Conservation (phyloP, 495 filamentous ascomycete species). For the Mycothermus thermophilus region DNA sequence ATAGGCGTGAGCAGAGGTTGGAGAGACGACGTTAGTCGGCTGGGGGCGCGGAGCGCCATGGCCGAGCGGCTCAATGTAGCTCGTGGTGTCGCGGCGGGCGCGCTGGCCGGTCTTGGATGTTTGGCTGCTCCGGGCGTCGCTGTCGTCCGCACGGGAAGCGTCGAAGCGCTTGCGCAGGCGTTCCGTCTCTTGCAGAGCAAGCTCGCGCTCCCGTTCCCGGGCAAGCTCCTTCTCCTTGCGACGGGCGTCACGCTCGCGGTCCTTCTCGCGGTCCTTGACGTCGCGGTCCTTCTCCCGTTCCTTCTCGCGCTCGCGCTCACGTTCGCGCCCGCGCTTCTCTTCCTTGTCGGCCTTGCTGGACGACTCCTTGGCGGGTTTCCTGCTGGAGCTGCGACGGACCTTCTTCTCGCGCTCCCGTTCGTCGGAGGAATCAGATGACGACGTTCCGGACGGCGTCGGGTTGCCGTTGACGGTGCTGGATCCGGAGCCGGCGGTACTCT, state of each 20-base stretch:
- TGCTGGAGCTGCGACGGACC: slow-evolving; percentile 15
- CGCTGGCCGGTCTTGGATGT: slow-evolving; percentile 10
- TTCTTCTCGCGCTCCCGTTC: no score
- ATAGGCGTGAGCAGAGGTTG: slow-evolving; percentile 7
- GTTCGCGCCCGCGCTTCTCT: slow-evolving; percentile 6
- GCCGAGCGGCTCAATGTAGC: slow-evolving; percentile 25
- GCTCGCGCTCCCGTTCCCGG: slow-evolving; percentile 4
- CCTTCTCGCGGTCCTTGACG: slow-evolving; percentile 3
- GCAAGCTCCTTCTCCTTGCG: slow-evolving; percentile 12
- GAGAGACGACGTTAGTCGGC: slow-evolving; percentile 5
- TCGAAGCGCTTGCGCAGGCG: slow-evolving; percentile 19
- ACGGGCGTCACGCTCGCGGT: slow-evolving; percentile 9
- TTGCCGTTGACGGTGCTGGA: neutral
- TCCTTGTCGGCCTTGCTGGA: slow-evolving; percentile 12
- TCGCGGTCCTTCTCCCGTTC: slow-evolving; percentile 10
- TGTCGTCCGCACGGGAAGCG: slow-evolving; percentile 14
- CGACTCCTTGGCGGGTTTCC: slow-evolving; percentile 11
- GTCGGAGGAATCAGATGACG: slow-evolving; percentile 12
- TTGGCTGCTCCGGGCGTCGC: slow-evolving; percentile 19
- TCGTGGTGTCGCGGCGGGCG: slow-evolving; percentile 16
- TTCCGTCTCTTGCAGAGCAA: slow-evolving; percentile 10
- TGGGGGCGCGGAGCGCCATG: slow-evolving; percentile 16
- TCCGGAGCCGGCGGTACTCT: slow-evolving; percentile 7
- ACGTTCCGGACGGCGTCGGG: neutral
- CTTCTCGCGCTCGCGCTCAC: slow-evolving; percentile 5